phyloP scores from a whole-genome alignment of 1,139 yeast species.

The Lodderomyces beijingensis region DNA sequence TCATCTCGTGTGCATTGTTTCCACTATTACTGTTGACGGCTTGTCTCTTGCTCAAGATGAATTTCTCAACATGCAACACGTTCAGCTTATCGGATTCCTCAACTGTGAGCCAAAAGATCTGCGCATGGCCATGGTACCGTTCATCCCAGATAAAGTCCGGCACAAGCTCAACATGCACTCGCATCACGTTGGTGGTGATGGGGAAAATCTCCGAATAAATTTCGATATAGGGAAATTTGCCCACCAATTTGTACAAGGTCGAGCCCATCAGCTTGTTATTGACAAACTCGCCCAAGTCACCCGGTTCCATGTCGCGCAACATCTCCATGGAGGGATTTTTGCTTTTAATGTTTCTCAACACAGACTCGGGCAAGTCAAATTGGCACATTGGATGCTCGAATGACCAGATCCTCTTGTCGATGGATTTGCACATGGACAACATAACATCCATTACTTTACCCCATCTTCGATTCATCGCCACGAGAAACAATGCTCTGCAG shows the following conservation, averaged over 20 bases:
- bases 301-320: conserved; percentile 66
- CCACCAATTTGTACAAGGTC: conserved; percentile 54
- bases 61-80: conserved; percentile 78
- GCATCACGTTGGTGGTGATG: conserved; percentile 78
- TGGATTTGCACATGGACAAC: conserved; percentile 78
- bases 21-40: too few relatives aligned
- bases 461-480: conserved; percentile 88
- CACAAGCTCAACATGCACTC: conserved; percentile 65
- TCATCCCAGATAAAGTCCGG: conserved; percentile 87
- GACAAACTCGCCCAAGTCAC: conserved; percentile 84
- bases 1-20: conserved; percentile 63
- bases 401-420: conserved; percentile 83
- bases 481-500: conserved; percentile 80
- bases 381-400: conserved; percentile 89
- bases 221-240: conserved; percentile 68
- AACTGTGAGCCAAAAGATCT: conserved; percentile 87
- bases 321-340: conserved; percentile 68
- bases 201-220: conserved; percentile 87
- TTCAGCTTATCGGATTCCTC: conserved; percentile 77
- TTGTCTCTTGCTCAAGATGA: conserved; percentile 61
- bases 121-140: conserved; percentile 75
- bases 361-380: conserved; percentile 70
- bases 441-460: conserved; percentile 72
- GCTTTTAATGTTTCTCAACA: conserved; percentile 57
- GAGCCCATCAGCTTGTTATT: conserved; percentile 77